A percentile compares a stretch with the other conserved stretches of the same genome.
phyloP scores from a whole-genome alignment of 2,329 filamentous ascomycete species.

The Aureobasidium uvarum region DNA sequence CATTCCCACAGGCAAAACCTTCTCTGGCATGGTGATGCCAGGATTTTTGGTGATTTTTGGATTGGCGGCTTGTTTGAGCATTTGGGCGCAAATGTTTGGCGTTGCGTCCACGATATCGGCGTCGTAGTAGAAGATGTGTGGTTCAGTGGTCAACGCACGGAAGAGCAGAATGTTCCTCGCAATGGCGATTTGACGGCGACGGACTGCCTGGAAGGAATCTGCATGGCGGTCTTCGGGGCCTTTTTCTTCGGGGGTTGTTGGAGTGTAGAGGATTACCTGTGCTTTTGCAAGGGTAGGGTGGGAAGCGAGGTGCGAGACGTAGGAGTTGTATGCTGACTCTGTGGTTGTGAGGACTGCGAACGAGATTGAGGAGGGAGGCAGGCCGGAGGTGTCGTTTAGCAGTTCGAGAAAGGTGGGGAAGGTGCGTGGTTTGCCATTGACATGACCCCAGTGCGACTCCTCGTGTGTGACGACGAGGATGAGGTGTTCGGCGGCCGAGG shows the following conservation, averaged over 20 bases:
- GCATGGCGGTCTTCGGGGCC: neutral
- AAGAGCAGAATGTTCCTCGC: neutral
- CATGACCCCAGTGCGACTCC: neutral
- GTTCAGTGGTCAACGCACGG: neutral
- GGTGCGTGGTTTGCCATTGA: conserved; percentile 3
- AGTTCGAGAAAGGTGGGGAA: conserved; percentile 3
- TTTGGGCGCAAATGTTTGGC: neutral
- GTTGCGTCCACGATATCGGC: neutral
- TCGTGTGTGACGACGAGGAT: conserved; percentile 13
- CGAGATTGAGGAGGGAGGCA: neutral
- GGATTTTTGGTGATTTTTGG: neutral
- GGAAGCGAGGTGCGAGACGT: neutral
- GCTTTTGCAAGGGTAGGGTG: neutral
- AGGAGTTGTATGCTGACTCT: neutral
- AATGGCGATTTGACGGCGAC: conserved; percentile 7
- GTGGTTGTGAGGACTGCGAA: conserved; percentile 4
- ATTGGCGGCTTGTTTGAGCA: neutral
- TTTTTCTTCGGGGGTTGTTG: neutral
- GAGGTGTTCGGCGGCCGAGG: conserved; percentile 10
- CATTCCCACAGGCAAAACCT: neutral
- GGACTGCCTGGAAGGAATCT: neutral
- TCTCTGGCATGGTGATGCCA: neutral
- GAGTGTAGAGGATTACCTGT: conserved; percentile 10
- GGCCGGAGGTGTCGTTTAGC: conserved; percentile 4
- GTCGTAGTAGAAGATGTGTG: conserved; percentile 14